Percentiles rank a stretch among this genome's conserved stretches.
These are phyloP conservation scores for Blastomyces parvus DNA, from an alignment of 2,329 filamentous ascomycete genomes.

Conservation along the genomic window DNA sequence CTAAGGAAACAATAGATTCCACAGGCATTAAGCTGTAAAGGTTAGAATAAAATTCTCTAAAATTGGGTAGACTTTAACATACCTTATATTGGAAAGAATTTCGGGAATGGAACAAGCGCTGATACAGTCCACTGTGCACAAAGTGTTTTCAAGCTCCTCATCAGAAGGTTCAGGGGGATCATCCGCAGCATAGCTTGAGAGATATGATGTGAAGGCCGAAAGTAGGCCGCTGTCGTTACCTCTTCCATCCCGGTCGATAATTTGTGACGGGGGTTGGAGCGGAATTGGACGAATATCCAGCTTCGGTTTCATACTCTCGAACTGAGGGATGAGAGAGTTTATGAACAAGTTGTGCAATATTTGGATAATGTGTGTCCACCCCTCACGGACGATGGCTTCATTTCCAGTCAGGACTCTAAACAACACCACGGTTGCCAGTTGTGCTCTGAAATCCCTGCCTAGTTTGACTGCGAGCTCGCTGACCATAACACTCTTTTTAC, in stretches of 20 bases:
- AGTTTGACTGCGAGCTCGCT: constrained; percentile 95
- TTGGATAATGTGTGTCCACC: constrained; percentile 58
- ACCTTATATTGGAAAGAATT: constrained; percentile 75
- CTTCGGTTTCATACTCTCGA: constrained; percentile 57
- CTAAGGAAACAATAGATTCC: constrained; percentile 50
- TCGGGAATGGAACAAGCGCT: constrained; percentile 77
- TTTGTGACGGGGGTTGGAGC: constrained; percentile 78
- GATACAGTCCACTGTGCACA: constrained; percentile 89
- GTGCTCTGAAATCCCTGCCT: constrained; percentile 84
- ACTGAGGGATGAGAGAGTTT: constrained; percentile 82
- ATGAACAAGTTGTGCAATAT: constrained; percentile 95
- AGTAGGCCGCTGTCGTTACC: constrained; percentile 75
- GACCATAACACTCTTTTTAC: constrained; percentile 92
- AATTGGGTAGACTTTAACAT: constrained; percentile 13
- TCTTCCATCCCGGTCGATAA: constrained; percentile 78
- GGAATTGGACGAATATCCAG: constrained; percentile 73
- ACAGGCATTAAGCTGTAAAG: constrained; percentile 50
- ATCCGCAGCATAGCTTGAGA: constrained; percentile 97
- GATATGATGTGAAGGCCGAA: constrained; percentile 89
- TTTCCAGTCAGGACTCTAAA: constrained; percentile 86
- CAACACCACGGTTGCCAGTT: constrained; percentile 87
- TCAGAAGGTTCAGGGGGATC: constrained; percentile 96
- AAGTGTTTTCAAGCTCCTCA: constrained; percentile 89
- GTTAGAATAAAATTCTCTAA: constrained; percentile 14
- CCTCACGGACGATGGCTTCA: constrained; percentile 62